A percentile compares a stretch with the other conserved stretches of the same genome.
Evolutionary conservation across 345 rosid species (phyloP).

Genomic region (Citrus sp.): DNA sequence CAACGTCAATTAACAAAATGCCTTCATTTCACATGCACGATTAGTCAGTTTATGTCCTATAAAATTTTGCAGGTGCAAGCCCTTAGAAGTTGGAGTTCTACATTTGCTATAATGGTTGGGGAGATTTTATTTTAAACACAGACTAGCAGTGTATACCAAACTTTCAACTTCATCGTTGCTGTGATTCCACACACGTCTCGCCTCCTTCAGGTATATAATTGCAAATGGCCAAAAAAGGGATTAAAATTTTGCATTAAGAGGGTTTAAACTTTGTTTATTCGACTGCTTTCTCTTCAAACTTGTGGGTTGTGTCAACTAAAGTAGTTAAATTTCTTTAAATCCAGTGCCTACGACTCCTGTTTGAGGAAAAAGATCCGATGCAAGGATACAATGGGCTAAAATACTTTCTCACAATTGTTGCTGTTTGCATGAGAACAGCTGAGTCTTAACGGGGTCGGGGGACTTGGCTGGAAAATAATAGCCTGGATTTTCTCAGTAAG

Average conservation of each 20-base stretch:
- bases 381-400: slow-evolving; percentile 64
- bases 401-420: slow-evolving; percentile 50
- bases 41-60: no score
- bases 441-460: slow-evolving; percentile 27
- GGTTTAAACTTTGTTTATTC: not conserved
- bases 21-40: not conserved
- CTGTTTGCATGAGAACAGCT: slow-evolving; percentile 60
- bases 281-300: not conserved
- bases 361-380: slow-evolving; percentile 52
- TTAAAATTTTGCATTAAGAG: no score
- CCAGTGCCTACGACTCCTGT: slow-evolving; percentile 55
- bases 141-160: slow-evolving; percentile 30
- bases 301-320: not conserved
- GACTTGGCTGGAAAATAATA: slow-evolving; percentile 30
- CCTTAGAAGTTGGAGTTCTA: slow-evolving; percentile 69
- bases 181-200: slow-evolving; percentile 59
- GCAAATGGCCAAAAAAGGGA: no score
- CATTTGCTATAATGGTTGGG: slow-evolving; percentile 72
- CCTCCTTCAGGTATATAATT: slow-evolving; percentile 45
- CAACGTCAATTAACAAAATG: not conserved
- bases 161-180: slow-evolving; percentile 54
- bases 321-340: not conserved
- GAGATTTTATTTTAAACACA: slow-evolving; percentile 42
- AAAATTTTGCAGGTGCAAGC: slow-evolving; percentile 54
- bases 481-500: slow-evolving; percentile 45